Base-by-base conservation (phyloP, 1,139 yeast species). In the Zygoascus meyerae region DNA sequence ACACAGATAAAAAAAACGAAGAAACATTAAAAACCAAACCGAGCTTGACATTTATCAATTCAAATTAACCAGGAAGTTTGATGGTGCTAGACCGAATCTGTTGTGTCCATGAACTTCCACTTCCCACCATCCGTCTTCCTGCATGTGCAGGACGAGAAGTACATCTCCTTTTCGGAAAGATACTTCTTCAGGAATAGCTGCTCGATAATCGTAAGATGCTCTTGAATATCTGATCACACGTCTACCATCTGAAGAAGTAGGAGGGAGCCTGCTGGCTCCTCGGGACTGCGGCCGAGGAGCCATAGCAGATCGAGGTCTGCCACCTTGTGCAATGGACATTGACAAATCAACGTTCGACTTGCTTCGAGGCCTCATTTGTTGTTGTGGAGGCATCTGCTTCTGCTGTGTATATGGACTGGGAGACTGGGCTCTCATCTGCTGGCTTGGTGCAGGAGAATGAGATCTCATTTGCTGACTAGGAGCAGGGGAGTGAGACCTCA, bases 71-170 rank as follows among this genome's bases (percentile, higher is more conserved):
- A 67, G 53, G 54, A 70, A 86, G 58, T 87, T 86, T 49, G 90
- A 85, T 10, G 96, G 95, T 2, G 89, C 92, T 46, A 86, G 72
- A 0, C 96, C 96, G 8, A 79, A 71, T 26, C 74, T 73, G 7
- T 37, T 34, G 16, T 50, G 49, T 9, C 76, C 77, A 7, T 77
- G 71, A 45, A 83, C 78, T 61, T 87, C 95, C 52, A 86, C 84
- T 56, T 83, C 81, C 82, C 84, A 87, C 95, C 96, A 87, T 32
- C 89, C 87, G 59, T 87, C 95, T 47, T 83, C 90, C 63, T 86
- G 95, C 71, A 76, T 82, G 55, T 79, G 79, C 21, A 85, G 66
- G 11, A 87, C 78, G 52, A 80, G 74, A 64, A 87, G 69, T n/a
- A 78, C 63, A 71, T 89, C 94, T 47, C 83, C 84, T 60, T 85